Percentiles rank a stretch among this genome's conserved stretches.
These are phyloP conservation scores for Boletellus ananas DNA, from an alignment of 768 basidiomycete species.

Conservation along the genomic window DNA sequence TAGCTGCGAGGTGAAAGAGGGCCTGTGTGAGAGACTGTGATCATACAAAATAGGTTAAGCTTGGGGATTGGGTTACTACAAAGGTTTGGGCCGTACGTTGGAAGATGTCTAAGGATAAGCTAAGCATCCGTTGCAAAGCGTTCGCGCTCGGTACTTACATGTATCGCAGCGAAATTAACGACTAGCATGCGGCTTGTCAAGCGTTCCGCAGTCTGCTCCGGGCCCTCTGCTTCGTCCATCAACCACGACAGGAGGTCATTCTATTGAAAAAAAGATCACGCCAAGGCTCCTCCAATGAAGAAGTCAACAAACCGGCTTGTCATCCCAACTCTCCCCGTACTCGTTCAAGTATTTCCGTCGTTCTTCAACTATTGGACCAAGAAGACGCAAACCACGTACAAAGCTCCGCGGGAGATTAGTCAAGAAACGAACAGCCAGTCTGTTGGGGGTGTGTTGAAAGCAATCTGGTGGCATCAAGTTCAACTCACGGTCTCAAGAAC, in stretches of 20 bases:
- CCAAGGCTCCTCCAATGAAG: neutral
- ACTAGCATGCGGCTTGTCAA: slow-evolving; percentile 17
- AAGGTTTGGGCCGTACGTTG: slow-evolving; percentile 5
- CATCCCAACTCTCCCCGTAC: slow-evolving; percentile 24
- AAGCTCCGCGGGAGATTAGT: slow-evolving; percentile 2
- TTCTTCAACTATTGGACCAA: slow-evolving; percentile 31
- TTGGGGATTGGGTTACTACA: neutral
- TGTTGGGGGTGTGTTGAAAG: neutral
- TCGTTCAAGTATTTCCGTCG: slow-evolving; percentile 20
- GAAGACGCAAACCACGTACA: slow-evolving; percentile 6
- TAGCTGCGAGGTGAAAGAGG: slow-evolving; percentile 34
- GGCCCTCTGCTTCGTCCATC: slow-evolving; percentile 24
- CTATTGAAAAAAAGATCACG: slow-evolving; percentile 7
- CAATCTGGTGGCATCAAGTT: too few species aligned
- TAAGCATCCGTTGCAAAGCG: neutral
- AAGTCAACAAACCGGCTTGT: slow-evolving; percentile 16
- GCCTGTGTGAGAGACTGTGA: slow-evolving; percentile 32
- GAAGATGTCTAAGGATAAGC: slow-evolving; percentile 16
- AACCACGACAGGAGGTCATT: slow-evolving; percentile 36
- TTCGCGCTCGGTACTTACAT: slow-evolving; percentile 11
- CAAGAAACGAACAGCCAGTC: slow-evolving; percentile 13
- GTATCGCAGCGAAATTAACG: slow-evolving; percentile 19
- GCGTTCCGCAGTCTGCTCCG: slow-evolving; percentile 16
- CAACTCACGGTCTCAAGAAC: slow-evolving; percentile 29
- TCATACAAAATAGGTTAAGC: neutral